Base-by-base conservation (phyloP, 1,139 yeast genomes). In the Blastobotrys capitulatus region DNA sequence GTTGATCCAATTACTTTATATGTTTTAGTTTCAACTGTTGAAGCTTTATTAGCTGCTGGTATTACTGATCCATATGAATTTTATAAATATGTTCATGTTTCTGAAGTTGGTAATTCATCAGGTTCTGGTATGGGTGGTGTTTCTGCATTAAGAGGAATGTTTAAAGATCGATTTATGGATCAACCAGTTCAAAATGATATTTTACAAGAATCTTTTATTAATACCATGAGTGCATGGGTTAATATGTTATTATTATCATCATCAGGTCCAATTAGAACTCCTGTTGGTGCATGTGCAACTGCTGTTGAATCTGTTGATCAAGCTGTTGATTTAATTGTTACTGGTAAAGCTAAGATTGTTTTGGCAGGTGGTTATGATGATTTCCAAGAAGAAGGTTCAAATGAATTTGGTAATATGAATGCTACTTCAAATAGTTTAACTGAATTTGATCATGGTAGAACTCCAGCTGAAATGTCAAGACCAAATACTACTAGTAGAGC, bases 101-200 rank as follows among this genome's bases (percentile, higher is more conserved):
- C 97, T 47, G 97, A 92, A 73, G 90, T 92, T 60, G 98, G 98
- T 76, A 92, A 92, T 80, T 89, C 97, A 78, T 86, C 96, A 47
- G 98, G 98, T 76, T 89, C 97, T 52, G 98, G 98, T 81, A 90
- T 92, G 95, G 98, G 98, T 73, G 98, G 98, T 83, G 95, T 90
- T 59, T 71, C 85, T 61, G 98, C 98, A 51, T 75, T 92, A 67
- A 86, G 95, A 72, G 97, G 97, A 62, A 92, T 92, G 97, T 92
- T 89, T 77, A 89, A 80, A 73, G 96, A 90, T 68, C 83, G 98
- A 75, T 90, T 77, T 75, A 76, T 80, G 60, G 98, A 92, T 67
- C 78, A 77, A 70, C 96, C 96, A 52, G 96, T 90, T 52, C 98
- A 92, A 76, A 92, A 87, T 67, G 98, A 92, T 72, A 85, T 92